Evolutionary conservation across 2,329 filamentous ascomycete species (phyloP).

Genomic region (Nemania serpens): DNA sequence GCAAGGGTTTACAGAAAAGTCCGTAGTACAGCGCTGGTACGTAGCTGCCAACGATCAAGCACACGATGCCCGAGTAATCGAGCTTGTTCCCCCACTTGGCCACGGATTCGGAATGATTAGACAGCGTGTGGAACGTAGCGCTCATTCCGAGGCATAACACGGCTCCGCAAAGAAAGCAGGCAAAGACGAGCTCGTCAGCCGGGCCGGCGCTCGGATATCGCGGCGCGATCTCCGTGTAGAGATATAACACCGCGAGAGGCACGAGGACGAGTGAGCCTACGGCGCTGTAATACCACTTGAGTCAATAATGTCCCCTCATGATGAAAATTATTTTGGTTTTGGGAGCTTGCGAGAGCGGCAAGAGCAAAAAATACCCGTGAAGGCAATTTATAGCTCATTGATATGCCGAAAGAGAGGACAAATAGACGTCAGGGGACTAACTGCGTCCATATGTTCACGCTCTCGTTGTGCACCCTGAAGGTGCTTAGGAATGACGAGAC

Average conservation of each 20-base stretch:
- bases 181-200: conserved; percentile 72
- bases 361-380: too few species aligned
- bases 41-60: conserved; percentile 88
- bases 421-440: too few species aligned
- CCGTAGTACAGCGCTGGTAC: conserved; percentile 88
- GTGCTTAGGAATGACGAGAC: conserved; percentile 48
- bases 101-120: conserved; percentile 80
- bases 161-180: conserved; percentile 79
- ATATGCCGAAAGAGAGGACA: too few species aligned
- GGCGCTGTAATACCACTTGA: conserved; percentile 39
- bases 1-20: conserved; percentile 69
- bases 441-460: conserved; percentile 67
- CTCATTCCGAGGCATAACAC: conserved; percentile 77
- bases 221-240: conserved; percentile 64
- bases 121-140: conserved; percentile 81
- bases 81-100: conserved; percentile 87
- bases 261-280: conserved; percentile 66
- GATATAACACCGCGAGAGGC: conserved; percentile 52
- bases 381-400: too few species aligned
- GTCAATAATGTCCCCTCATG: too few species aligned
- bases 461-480: conserved; percentile 63
- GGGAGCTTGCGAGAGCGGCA: too few species aligned
- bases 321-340: too few species aligned
- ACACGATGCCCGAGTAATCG: conserved; percentile 93
- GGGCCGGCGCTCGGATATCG: conserved; percentile 67